Evolutionary conservation across 2,329 filamentous ascomycete genomes (phyloP).

Genomic region (Cyphellophora europaea): DNA sequence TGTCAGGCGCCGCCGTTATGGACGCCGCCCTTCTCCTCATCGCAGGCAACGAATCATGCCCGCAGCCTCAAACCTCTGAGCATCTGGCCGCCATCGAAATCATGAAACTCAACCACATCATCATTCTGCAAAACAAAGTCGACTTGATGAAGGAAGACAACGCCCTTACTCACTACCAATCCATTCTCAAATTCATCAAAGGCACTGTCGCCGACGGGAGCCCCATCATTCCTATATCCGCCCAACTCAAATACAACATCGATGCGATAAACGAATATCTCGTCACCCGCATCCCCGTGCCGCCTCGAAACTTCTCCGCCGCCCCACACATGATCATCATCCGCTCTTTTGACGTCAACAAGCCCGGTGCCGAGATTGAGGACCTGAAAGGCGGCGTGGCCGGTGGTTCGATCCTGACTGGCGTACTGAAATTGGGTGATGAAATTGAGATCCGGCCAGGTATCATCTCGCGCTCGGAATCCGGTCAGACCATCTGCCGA

Average conservation of each 20-base stretch:
- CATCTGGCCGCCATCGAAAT: conserved; percentile 99
- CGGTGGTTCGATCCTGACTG: conserved; percentile 91
- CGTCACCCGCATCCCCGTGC: conserved; percentile 89
- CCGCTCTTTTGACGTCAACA: conserved; percentile 98
- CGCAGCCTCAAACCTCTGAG: conserved; percentile 96
- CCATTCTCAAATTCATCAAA: conserved; percentile 95
- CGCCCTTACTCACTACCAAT: conserved; percentile 88
- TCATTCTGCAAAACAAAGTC: conserved; percentile 99
- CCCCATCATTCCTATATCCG: conserved; percentile 92
- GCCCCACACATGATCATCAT: conserved; percentile 99
- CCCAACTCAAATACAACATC: conserved; percentile 99
- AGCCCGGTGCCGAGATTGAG: conserved; percentile 96
- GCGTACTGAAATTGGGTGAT: conserved; percentile 92
- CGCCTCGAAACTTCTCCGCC: conserved; percentile 78
- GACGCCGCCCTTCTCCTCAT: conserved; percentile 93
- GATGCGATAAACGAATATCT: conserved; percentile 96
- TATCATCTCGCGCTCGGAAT: conserved; percentile 91
- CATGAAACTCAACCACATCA: conserved; percentile 99
- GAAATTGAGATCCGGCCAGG: conserved; percentile 99
- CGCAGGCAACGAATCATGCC: conserved; percentile 96
- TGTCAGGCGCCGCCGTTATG: conserved; percentile 99
- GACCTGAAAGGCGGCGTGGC: conserved; percentile 98
- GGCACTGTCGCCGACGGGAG: conserved; percentile 92
- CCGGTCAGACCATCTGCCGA: conserved; percentile 89
- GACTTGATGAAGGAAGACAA: conserved; percentile 96